Evolutionary conservation across 2,329 filamentous ascomycete genomes (phyloP).

Genomic region (Raffaelea albimanens): DNA sequence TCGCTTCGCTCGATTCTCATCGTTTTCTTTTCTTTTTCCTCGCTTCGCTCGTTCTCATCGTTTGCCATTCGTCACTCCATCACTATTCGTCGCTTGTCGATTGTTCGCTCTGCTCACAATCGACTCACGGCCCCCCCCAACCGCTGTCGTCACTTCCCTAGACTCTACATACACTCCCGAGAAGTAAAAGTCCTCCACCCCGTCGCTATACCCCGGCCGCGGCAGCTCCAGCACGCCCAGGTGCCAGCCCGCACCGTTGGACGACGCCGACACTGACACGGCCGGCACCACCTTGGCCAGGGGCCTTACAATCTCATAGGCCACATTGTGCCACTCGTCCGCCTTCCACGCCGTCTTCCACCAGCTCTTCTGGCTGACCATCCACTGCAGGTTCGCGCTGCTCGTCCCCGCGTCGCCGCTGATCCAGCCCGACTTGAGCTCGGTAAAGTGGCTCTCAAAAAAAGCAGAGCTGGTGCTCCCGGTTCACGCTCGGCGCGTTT

Average conservation of each 20-base stretch:
- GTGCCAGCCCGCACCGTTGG: constrained; percentile 65
- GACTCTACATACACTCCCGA: constrained; percentile 62
- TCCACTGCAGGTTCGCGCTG: constrained; percentile 52
- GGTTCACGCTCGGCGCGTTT: constrained; percentile 50
- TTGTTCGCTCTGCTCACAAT: not conserved
- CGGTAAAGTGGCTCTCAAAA: constrained; percentile 65
- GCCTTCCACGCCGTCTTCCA: constrained; percentile 55
- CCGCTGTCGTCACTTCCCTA: constrained; percentile 25
- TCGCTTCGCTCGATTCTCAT: too few species aligned
- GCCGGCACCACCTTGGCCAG: constrained; percentile 51
- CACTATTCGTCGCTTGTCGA: not conserved
- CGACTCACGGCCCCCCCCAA: constrained; percentile 7
- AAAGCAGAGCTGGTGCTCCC: constrained; percentile 57
- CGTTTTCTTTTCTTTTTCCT: too few species aligned
- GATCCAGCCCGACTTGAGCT: constrained; percentile 61
- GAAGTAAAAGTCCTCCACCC: constrained; percentile 60
- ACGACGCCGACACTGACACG: constrained; percentile 49
- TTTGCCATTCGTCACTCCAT: not conserved
- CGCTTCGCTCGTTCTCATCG: too few species aligned
- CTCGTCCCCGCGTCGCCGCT: constrained; percentile 33
- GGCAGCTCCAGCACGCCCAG: constrained; percentile 60
- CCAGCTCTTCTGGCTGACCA: constrained; percentile 47
- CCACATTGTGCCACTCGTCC: constrained; percentile 65
- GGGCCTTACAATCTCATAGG: constrained; percentile 55
- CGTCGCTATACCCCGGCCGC: constrained; percentile 41